Conservation (phyloP, 148 eudicot genomes). For the Polygonum aviculare region DNA sequence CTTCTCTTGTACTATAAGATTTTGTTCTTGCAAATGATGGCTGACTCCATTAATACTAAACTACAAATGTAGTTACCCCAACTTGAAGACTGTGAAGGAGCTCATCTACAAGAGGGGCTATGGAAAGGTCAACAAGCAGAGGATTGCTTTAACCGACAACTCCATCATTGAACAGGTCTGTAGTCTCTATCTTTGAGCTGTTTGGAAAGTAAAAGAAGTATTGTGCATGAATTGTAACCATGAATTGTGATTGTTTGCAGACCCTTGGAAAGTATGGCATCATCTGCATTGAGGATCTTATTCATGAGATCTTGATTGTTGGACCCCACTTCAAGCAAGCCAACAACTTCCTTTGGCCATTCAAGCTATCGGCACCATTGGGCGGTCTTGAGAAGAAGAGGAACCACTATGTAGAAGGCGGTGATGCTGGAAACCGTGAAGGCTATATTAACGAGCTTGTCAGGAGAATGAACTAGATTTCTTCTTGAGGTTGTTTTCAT, state of each 20-base stretch:
- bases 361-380: slow-evolving; percentile 56
- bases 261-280: slow-evolving; percentile 49
- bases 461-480: slow-evolving; percentile 60
- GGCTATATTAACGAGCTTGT: slow-evolving; percentile 52
- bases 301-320: slow-evolving; percentile 57
- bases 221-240: neutral
- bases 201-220: neutral
- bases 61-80: slow-evolving; percentile 46
- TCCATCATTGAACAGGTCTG: slow-evolving; percentile 56
- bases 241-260: slow-evolving; percentile 18
- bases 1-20: too few relatives aligned
- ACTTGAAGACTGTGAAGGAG: slow-evolving; percentile 74
- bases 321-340: slow-evolving; percentile 71
- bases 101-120: slow-evolving; percentile 78
- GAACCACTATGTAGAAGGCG: slow-evolving; percentile 67
- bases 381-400: slow-evolving; percentile 68
- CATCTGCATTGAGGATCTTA: slow-evolving; percentile 52
- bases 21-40: neutral
- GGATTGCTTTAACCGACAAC: slow-evolving; percentile 68
- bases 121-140: slow-evolving; percentile 69
- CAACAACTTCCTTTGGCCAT: slow-evolving; percentile 72
- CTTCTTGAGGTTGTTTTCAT: neutral
- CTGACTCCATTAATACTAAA: neutral
- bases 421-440: slow-evolving; percentile 69
- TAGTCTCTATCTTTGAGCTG: neutral